Percentiles rank a stretch among this genome's conserved stretches.
phyloP scores from a whole-genome alignment of 2,329 filamentous ascomycete species.

The Teratosphaeria pseudoeucalypti region DNA sequence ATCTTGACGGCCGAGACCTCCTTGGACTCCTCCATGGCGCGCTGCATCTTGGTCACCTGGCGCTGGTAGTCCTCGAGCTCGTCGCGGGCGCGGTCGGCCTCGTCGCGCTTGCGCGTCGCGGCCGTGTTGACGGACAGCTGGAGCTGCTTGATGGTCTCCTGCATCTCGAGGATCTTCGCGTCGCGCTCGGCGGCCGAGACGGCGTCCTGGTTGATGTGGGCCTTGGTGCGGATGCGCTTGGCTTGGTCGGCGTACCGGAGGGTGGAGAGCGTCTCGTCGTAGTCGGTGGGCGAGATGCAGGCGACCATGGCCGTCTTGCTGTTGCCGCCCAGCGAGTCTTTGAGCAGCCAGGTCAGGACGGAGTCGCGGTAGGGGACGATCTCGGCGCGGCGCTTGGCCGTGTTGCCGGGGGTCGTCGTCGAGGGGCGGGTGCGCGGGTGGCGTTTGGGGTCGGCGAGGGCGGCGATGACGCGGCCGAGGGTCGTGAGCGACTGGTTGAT shows the following conservation, averaged over 20 bases:
- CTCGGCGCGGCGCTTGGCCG: slow-evolving; percentile 15
- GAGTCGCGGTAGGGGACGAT: slow-evolving; percentile 91
- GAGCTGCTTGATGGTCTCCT: slow-evolving; percentile 78
- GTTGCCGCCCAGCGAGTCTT: slow-evolving; percentile 92
- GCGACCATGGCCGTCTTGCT: slow-evolving; percentile 99
- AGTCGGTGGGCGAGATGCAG: slow-evolving; percentile 89
- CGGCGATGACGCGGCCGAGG: slow-evolving; percentile 88
- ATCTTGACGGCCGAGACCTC: slow-evolving; percentile 93
- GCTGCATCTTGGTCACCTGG: slow-evolving; percentile 80
- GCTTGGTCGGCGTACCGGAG: slow-evolving; percentile 95
- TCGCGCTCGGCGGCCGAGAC: slow-evolving; percentile 88
- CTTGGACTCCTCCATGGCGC: slow-evolving; percentile 88
- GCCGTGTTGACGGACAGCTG: slow-evolving; percentile 60
- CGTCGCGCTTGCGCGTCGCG: slow-evolving; percentile 60
- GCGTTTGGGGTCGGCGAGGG: slow-evolving; percentile 61
- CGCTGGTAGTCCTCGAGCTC: slow-evolving; percentile 90
- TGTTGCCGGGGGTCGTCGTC: slow-evolving; percentile 34
- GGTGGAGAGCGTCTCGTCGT: slow-evolving; percentile 93
- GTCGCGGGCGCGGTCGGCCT: slow-evolving; percentile 61
- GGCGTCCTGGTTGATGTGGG: slow-evolving; percentile 90
- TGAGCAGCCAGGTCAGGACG: slow-evolving; percentile 73
- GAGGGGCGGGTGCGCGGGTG: slow-evolving; percentile 30
- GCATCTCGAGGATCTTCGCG: slow-evolving; percentile 88
- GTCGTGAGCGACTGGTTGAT: slow-evolving; percentile 99
- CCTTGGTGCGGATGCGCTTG: slow-evolving; percentile 89